phyloP scores from a whole-genome alignment of 192 early-diverging fungal species.

The Coemansia sp. region DNA sequence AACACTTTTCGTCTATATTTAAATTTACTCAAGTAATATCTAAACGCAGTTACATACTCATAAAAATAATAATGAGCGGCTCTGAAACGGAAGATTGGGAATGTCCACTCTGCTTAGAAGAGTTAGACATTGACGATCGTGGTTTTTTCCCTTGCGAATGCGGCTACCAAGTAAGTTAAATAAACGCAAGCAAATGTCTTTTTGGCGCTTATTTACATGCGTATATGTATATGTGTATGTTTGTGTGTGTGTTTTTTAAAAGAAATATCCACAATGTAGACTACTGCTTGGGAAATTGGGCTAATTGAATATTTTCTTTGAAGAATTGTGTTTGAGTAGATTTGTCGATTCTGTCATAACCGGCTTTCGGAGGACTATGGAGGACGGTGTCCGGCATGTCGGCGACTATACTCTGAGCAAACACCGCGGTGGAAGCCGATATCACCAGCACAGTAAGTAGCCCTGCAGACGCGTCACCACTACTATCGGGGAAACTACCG shows the following conservation, averaged over 20 bases:
- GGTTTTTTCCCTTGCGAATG: constrained; percentile 98
- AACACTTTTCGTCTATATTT: too few relatives aligned
- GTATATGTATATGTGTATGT: too few relatives aligned
- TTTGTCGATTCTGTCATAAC: constrained; percentile 99
- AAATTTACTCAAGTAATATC: too few relatives aligned
- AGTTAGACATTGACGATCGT: constrained; percentile 93
- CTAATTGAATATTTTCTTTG: constrained; percentile 4
- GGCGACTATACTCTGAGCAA: constrained; percentile 87
- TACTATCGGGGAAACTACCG: too few relatives aligned
- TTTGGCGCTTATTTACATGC: background rate
- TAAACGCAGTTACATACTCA: too few relatives aligned
- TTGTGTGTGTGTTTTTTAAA: too few relatives aligned
- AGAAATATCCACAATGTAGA: too few relatives aligned
- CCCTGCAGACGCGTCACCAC: too few relatives aligned
- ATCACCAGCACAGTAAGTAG: constrained; percentile 82
- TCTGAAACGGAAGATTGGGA: constrained; percentile 89
- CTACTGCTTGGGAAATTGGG: too few relatives aligned
- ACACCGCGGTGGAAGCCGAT: constrained; percentile 67
- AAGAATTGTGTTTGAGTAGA: constrained; percentile 56
- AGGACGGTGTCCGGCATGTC: constrained; percentile 92
- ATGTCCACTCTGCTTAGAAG: constrained; percentile 98
- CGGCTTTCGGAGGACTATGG: constrained; percentile 94
- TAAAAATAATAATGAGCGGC: constrained; percentile 37
- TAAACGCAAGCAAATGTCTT: background rate
- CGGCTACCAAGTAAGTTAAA: constrained; percentile 83